Evolutionary conservation across 1,284 basidiomycete species (phyloP).

Genomic region (Austropuccinia psidii): DNA sequence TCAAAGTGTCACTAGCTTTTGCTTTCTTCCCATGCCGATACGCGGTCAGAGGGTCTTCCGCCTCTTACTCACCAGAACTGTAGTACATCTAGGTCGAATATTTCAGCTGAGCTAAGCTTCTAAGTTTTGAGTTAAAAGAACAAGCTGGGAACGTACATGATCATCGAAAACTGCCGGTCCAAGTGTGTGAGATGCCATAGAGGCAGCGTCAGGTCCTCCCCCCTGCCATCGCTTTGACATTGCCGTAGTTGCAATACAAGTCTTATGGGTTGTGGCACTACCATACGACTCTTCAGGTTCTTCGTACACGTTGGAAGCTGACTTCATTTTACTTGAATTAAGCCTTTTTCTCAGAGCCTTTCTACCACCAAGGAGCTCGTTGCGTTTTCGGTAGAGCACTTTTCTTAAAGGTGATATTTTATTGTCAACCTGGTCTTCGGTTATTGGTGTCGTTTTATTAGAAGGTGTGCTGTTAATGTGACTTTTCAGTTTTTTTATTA

Average conservation of each 20-base stretch:
- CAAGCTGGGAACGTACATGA: conserved; percentile 12
- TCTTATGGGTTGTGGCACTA: not conserved
- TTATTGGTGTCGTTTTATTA: not conserved
- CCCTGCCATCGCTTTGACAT: conserved; percentile 35
- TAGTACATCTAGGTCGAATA: conserved; percentile 21
- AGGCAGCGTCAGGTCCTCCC: conserved; percentile 3
- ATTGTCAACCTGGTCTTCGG: too few relatives aligned
- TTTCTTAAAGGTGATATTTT: not conserved
- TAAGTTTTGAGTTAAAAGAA: too few relatives aligned
- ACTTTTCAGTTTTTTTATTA: too few relatives aligned
- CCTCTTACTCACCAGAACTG: conserved; percentile 13
- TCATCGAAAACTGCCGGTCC: conserved; percentile 34
- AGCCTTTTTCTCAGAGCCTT: not conserved
- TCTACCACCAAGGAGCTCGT: too few relatives aligned
- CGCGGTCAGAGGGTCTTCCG: too few relatives aligned
- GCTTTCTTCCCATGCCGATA: too few relatives aligned
- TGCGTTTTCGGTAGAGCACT: not conserved
- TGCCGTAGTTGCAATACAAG: conserved; percentile 32
- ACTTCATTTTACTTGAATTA: not conserved
- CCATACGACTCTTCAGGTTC: too few relatives aligned
- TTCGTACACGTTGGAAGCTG: not conserved
- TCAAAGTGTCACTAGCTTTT: too few relatives aligned
- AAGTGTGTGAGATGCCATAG: conserved; percentile 25
- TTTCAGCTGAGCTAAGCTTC: too few relatives aligned
- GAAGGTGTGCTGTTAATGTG: not conserved